These are phyloP conservation scores for Rossbeevera mucosa DNA, from an alignment of 768 basidiomycete genomes.

Conservation along the genomic window DNA sequence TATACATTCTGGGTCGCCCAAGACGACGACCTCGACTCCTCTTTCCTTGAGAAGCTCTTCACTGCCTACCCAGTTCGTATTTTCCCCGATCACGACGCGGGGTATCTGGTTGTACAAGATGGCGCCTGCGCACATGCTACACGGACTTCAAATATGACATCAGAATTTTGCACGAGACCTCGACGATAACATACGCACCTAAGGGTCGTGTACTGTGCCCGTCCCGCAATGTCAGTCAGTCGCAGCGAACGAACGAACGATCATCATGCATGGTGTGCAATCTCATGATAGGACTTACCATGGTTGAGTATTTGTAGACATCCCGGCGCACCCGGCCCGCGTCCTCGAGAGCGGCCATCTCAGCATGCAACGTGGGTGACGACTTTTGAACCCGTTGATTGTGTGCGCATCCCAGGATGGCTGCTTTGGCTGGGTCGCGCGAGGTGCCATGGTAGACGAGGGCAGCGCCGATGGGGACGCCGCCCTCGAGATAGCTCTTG, in stretches of 20 bases:
- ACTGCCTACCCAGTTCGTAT: constrained; percentile 47
- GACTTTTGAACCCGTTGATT: constrained; percentile 44
- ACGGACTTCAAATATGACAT: constrained; percentile 36
- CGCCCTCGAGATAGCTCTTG: constrained; percentile 47
- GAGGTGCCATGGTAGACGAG: constrained; percentile 33
- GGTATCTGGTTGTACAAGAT: constrained; percentile 61
- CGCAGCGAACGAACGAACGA: background rate
- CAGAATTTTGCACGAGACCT: background rate
- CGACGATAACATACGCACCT: constrained; percentile 21
- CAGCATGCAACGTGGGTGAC: constrained; percentile 42
- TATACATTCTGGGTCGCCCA: constrained; percentile 48
- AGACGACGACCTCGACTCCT: constrained; percentile 52
- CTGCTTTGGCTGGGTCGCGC: constrained; percentile 1
- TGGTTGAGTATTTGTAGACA: constrained; percentile 44
- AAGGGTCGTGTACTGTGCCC: constrained; percentile 35
- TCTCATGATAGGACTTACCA: constrained; percentile 33
- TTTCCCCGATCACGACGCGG: constrained; percentile 64
- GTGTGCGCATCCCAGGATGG: constrained; percentile 40
- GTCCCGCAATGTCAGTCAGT: background rate
- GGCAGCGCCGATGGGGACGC: constrained; percentile 60
- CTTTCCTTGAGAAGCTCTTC: constrained; percentile 48
- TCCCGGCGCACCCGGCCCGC: constrained; percentile 46
- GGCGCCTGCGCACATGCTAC: constrained; percentile 63
- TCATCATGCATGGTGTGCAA: background rate
- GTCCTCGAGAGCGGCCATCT: constrained; percentile 47